Evolutionary conservation across 768 basidiomycete species (phyloP).

Genomic region (Megacollybia marginata): DNA sequence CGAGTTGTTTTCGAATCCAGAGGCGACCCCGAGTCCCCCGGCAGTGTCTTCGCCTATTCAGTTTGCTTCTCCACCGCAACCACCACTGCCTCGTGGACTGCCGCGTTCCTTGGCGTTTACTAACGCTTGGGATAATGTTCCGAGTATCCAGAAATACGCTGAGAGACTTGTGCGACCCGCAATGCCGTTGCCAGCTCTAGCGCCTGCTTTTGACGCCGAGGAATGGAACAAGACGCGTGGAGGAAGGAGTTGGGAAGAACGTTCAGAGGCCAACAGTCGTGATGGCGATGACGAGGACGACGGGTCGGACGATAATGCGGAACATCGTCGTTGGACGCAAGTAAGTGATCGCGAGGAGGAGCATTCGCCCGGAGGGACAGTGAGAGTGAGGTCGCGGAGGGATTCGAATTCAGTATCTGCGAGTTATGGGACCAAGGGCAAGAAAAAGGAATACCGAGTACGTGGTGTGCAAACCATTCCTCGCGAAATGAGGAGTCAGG

Average conservation of each 20-base stretch:
- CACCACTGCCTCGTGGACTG: slow-evolving; percentile 43
- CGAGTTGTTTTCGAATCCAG: slow-evolving; percentile 30
- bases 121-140: slow-evolving; percentile 83
- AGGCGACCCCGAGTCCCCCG: slow-evolving; percentile 25
- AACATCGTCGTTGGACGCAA: slow-evolving; percentile 22
- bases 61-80: slow-evolving; percentile 16
- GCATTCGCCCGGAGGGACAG: slow-evolving; percentile 4
- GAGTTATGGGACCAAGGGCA: slow-evolving; percentile 27
- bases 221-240: slow-evolving; percentile 26
- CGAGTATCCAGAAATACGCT: slow-evolving; percentile 74
- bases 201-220: slow-evolving; percentile 45
- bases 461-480: slow-evolving; percentile 67
- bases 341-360: slow-evolving; percentile 28
- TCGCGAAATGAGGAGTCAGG: slow-evolving; percentile 44
- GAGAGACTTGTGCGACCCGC: slow-evolving; percentile 48
- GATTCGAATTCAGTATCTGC: slow-evolving; percentile 28
- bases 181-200: slow-evolving; percentile 28
- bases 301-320: slow-evolving; percentile 36
- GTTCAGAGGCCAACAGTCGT: slow-evolving; percentile 60
- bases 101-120: slow-evolving; percentile 56
- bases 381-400: slow-evolving; percentile 21
- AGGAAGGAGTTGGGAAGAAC: slow-evolving; percentile 42
- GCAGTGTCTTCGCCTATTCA: slow-evolving; percentile 19
- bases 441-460: slow-evolving; percentile 51
- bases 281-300: slow-evolving; percentile 83